phyloP scores from a whole-genome alignment of 805 yeast genomes.

The Zygotorulaspora danielsina region DNA sequence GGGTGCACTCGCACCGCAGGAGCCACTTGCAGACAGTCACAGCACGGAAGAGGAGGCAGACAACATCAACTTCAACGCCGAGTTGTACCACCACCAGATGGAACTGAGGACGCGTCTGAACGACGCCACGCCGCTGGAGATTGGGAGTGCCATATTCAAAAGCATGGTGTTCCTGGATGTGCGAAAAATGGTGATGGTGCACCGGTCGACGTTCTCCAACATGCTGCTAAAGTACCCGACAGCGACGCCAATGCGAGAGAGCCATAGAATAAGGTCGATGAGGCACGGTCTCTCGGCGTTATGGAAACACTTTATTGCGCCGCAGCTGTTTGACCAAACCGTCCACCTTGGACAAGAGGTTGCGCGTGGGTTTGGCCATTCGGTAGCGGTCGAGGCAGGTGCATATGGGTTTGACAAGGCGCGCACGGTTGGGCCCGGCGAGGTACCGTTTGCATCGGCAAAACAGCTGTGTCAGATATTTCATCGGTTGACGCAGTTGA shows the following conservation, averaged over 20 bases:
- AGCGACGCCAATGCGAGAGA: background rate
- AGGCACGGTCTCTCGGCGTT: background rate
- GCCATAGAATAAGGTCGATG: background rate
- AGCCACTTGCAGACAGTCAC: background rate
- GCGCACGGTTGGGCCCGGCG: background rate
- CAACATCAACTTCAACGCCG: constrained; percentile 1
- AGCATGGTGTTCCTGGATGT: constrained; percentile 3
- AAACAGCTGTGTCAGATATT: constrained; percentile 1
- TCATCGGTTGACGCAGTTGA: background rate
- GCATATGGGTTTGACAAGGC: background rate
- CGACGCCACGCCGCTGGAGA: background rate
- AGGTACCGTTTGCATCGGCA: background rate
- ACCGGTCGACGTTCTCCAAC: constrained; percentile 1
- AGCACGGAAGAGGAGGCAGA: constrained; percentile 1
- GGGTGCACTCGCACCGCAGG: constrained; percentile 3
- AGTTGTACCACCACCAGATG: constrained; percentile 4
- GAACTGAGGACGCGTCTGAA: background rate
- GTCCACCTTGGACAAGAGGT: background rate
- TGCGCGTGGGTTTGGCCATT: constrained; percentile 1
- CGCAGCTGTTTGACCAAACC: background rate
- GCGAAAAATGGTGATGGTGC: background rate
- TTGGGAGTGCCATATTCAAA: background rate
- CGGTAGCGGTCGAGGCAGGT: background rate
- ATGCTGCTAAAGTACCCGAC: background rate
- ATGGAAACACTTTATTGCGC: background rate